Evolutionary conservation across 2,329 filamentous ascomycete genomes (phyloP), one percentile per base, ranked within the genome.

Genomic region (Ophiostoma fasciatum): DNA sequence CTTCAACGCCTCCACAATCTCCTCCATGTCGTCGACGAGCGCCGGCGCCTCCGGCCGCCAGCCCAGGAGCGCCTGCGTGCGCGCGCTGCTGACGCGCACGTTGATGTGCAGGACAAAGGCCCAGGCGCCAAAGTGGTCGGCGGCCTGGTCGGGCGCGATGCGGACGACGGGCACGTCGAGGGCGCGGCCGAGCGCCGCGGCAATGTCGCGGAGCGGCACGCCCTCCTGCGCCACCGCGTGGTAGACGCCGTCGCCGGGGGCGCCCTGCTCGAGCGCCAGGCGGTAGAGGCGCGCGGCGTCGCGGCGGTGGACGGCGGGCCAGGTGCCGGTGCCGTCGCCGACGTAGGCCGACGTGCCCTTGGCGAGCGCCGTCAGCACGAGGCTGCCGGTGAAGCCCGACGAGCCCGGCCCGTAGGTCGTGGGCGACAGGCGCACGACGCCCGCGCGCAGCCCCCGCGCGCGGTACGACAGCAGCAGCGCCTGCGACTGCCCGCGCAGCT

Each of bases 231-330:
- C 55, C 15, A 55, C 49, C 9, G 50, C 55, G 44, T 64, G 58
- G 37, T 52, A 60, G 3, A 48, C 46, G 3, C 49, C 42, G n/a
- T n/a, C n/a, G 0, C 59, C 58, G 3, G 55, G 45, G 8, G 27
- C 33, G 3, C 49, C 59, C 38, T 56, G 56, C 41, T 62, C 58
- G n/a, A 59, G 9, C 0, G 45, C 51, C 6, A 61, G 46, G 4
- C 58, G 49, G 34, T 50, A 61, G 5, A 58, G 29, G 21, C 30
- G 30, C 0, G 59, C 61, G 1, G 58, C 55, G 38, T 64, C 62
- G 12, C 41, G 36, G 5, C 52, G 48, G 40, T 62, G 55, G 9
- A 51, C 51, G 4, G 56, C 55, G 7, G 52, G 49, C 54, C 57
- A 61, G n/a, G 47, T 47, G 34, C 54, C 51, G 2, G 43, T 33